Evolutionary conservation across 2,329 filamentous ascomycete species (phyloP), one percentile per base, ranked within the genome.

Genomic region (Hypoxylon sp.): DNA sequence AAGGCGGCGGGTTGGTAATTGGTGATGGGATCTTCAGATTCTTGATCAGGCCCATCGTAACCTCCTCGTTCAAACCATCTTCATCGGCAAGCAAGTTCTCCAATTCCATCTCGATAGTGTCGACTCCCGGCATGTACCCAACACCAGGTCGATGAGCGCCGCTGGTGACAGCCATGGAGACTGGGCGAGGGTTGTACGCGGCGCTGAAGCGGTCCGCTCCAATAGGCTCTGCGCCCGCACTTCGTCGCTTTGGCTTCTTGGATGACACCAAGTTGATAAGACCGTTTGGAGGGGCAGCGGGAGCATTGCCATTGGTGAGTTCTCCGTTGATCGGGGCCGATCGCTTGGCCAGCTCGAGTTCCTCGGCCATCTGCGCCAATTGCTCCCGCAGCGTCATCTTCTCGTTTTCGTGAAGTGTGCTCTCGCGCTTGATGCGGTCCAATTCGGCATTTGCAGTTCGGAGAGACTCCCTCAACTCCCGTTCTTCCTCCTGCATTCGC

Each of bases 251-350:
- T 43, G 94, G 93, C 82, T 97, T 97, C 88, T 98, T 98, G 52
- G 93, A 95, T 1, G 95, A 92, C 25, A 99, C 96, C 32, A 99
- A 85, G 79, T 98, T 99, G 85, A 99, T 97, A 67, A 99, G 88
- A 43, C 94, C 94, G 76, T 86, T 91, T 29, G 87, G 82, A 57
- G 86, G 84, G 41, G 88, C 81, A 52, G 87, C 83, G 16, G 82
- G 78, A 55, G 80, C 76, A 52, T 85, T 82, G 61, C 93, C 92
- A 74, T 93, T 94, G 58, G 83, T 79, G 58, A 89, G 74, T 46
- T 93, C 91, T 68, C 84, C 86, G 70, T 94, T 94, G 73, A 91
- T 82, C 8, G 94, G 92, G 29, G 87, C 89, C 46, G 88, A 88
- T 74, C 92, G 89, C 81, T 92, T 95, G 70, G 94, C 94, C 74